Conservation (phyloP, 1,139 yeast species). For the Scheffersomyces cryptocercus region DNA sequence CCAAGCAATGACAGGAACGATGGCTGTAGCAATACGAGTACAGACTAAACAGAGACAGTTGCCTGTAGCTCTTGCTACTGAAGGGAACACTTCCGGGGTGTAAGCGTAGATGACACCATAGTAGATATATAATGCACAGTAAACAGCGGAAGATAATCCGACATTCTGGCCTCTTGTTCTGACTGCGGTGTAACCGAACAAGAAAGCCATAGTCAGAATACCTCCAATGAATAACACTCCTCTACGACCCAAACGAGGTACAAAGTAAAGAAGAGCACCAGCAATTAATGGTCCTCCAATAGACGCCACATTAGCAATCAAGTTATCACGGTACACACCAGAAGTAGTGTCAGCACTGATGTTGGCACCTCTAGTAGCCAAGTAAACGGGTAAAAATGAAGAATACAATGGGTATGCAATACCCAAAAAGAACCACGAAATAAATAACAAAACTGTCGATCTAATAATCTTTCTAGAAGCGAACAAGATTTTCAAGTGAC, state of each 20-base stretch:
- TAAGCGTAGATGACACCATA: constrained; percentile 58
- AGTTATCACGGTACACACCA: constrained; percentile 52
- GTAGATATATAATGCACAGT: constrained; percentile 51
- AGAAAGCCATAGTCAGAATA: constrained; percentile 49
- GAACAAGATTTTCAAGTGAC: constrained; percentile 30
- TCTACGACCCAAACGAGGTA: constrained; percentile 54
- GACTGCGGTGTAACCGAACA: constrained; percentile 59
- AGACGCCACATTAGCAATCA: constrained; percentile 50
- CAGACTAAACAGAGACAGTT: constrained; percentile 51
- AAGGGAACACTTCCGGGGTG: constrained; percentile 61
- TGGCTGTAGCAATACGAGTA: constrained; percentile 47
- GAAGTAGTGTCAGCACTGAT: constrained; percentile 32
- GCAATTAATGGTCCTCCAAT: constrained; percentile 62
- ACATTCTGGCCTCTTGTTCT: constrained; percentile 51
- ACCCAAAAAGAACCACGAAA: constrained; percentile 40
- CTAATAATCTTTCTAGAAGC: constrained; percentile 24
- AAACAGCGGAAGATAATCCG: constrained; percentile 53
- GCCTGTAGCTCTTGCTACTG: constrained; percentile 57
- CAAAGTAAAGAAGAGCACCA: constrained; percentile 37
- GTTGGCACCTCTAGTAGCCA: constrained; percentile 41
- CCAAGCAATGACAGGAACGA: constrained; percentile 55
- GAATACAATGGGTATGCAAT: constrained; percentile 42
- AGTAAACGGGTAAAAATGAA: constrained; percentile 37
- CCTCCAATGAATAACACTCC: constrained; percentile 60
- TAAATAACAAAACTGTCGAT: constrained; percentile 29